Base-by-base conservation (phyloP, 164 flowering plant species). In the Aristolochia californica region DNA sequence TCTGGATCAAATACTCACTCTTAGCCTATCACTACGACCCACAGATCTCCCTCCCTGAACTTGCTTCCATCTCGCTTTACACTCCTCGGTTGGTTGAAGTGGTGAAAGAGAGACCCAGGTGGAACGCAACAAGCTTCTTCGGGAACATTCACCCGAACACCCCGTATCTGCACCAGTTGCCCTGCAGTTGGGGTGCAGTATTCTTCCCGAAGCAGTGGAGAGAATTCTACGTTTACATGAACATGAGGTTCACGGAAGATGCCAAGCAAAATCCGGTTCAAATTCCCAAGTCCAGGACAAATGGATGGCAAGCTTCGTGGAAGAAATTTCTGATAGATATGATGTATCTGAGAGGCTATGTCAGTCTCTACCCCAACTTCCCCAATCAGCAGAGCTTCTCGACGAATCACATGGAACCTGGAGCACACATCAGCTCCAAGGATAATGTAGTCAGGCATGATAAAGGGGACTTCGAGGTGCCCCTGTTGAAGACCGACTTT, bases 261-360 rank as follows among this genome's bases (percentile, higher is more conserved):
- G 85, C 99, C 0, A 89, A 89, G 70, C 34, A 66, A 51, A 93
- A 93, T 71, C 97, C 96, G 3, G 99, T 93, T 57, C 96, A 89
- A 50, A 93, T 93, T 48, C 99, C 99, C 0, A 89, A 82, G 62
- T 93, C 99, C 20, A 65, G 96, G 55, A 89, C 96, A 0, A 93
- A 93, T 40, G 97, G 99, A 0, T 93, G 99, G 99, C 95, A 89
- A 66, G 97, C 99, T 23, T 93, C 99, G 10, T 93, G 99, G 99
- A 93, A 93, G 72, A 93, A 93, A 73, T 93, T 89, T 65, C 68
- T 93, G 14, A 93, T 93, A 0, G 98, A 91, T 69, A 81, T 93
- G 94, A 93, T 93, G 99, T 93, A 93, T 72, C 72, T 93, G 0
- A 72, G 99, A 64, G 99, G 97, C 12, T 89, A 93, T 53, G 99